These are phyloP conservation scores for Setaria viridis DNA, from an alignment of 202 grass and related monocot genomes.

Conservation along the genomic window DNA sequence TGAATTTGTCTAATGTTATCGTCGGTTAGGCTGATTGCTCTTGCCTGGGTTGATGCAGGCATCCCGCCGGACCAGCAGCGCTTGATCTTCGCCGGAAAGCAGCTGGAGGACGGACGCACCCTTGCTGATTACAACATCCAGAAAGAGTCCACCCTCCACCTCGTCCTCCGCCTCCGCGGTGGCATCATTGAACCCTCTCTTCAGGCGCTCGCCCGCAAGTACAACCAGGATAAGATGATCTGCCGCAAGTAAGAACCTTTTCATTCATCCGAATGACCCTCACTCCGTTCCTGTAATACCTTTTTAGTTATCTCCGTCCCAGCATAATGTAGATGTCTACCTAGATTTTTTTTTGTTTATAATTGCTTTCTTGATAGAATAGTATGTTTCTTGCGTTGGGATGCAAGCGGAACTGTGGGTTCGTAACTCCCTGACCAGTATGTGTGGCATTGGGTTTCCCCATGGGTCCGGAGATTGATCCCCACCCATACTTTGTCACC, in stretches of 20 bases:
- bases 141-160: constrained; percentile 55
- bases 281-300: no score
- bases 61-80: constrained; percentile 98
- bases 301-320: background rate
- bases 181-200: constrained; percentile 84
- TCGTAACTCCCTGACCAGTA: constrained; percentile 17
- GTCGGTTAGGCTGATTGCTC: background rate
- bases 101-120: constrained; percentile 23
- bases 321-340: background rate
- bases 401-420: constrained; percentile 39
- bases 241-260: constrained; percentile 65
- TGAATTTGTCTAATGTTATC: no score
- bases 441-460: constrained; percentile 46
- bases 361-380: background rate
- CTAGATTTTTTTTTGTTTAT: background rate
- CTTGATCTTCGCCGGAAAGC: constrained; percentile 78
- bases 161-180: constrained; percentile 91
- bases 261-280: rapidly evolving
- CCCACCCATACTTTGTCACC: constrained; percentile 67
- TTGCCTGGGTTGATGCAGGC: background rate
- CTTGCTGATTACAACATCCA: constrained; percentile 33
- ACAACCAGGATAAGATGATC: constrained; percentile 88
- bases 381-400: background rate
- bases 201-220: constrained; percentile 76
- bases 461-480: constrained; percentile 44